phyloP scores from a whole-genome alignment of 2,329 filamentous ascomycete genomes.

The Salinomyces thailandicus region DNA sequence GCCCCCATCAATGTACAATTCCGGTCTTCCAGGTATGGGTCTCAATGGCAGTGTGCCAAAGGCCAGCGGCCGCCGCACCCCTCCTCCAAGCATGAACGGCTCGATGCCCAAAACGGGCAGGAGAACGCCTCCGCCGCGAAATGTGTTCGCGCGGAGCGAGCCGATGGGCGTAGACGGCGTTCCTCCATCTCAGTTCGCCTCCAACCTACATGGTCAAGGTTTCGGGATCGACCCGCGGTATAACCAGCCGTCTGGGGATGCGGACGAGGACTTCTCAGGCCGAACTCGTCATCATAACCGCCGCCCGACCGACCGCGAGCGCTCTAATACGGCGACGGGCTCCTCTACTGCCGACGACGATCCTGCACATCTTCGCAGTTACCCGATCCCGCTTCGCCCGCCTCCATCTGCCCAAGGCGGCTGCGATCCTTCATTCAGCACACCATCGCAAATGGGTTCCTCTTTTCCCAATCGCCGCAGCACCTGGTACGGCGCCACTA shows the following conservation, averaged over 20 bases:
- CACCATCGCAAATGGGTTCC: conserved; percentile 1
- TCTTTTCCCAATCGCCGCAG: conserved; percentile 1
- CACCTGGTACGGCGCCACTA: conserved; percentile 3
- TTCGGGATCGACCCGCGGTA: conserved; percentile 2
- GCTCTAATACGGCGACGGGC: neutral
- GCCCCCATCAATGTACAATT: conserved; percentile 8
- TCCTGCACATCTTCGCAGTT: conserved; percentile 1
- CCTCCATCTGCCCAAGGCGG: conserved; percentile 5
- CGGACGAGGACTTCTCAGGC: conserved; percentile 3
- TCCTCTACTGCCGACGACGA: neutral
- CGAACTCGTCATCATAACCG: conserved; percentile 2
- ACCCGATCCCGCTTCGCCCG: conserved; percentile 9
- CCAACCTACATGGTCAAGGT: conserved; percentile 14
- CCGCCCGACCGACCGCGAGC: conserved; percentile 1
- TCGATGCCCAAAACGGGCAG: conserved; percentile 12
- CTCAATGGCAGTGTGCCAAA: conserved; percentile 1
- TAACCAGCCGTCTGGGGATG: neutral
- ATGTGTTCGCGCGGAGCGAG: conserved; percentile 17
- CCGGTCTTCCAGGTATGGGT: conserved; percentile 3
- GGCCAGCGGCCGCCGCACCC: conserved; percentile 6
- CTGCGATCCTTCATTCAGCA: conserved; percentile 1
- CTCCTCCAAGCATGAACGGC: conserved; percentile 9
- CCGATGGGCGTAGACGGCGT: conserved; percentile 16
- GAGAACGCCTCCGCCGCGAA: conserved; percentile 15
- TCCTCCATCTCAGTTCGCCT: conserved; percentile 16